Evolutionary conservation across 352 stramenopile genomes (phyloP), one percentile per base, ranked within the genome.

Genomic region (Phytophthora boehmeriae): DNA sequence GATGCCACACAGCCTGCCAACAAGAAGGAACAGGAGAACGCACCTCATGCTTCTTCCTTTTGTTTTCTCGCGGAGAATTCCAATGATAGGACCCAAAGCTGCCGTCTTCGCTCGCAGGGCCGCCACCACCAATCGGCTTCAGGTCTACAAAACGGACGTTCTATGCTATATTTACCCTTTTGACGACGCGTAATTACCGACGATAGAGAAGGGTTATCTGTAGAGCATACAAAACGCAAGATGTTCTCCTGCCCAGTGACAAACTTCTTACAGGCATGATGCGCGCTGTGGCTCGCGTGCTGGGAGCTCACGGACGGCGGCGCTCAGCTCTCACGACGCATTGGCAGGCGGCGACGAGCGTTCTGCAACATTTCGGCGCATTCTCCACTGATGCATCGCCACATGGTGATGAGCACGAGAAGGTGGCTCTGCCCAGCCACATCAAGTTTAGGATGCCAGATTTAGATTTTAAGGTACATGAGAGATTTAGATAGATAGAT

Each of bases 401-500:
- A 11, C 47, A 13, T 20, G 50, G 58, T 27, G 51, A 55, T 25
- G 25, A 67, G 41, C 30, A 68, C 23, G 25, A 67, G 41, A 22
- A 68, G 36, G 19, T 58, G 16, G 25, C 6, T 36, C 72, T 95
- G 41, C 87, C 87, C 11, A 56, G 65, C 45, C 87, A 95, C 68
- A 88, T 89, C 66, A 93, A 93, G 73, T 93, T 95, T 71, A 85
- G 87, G 63, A 92, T 95, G 82, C 81, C 86, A 20, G 85, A 95
- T 62, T 57, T 95, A 54, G 79, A 95, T 63, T 93, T 95, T 66
- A 82, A 90, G 71, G 81, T 89, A n/a, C n/a, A n/a, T n/a, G n/a
- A n/a, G n/a, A n/a, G n/a, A n/a, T n/a, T n/a, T n/a, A n/a, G n/a
- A n/a, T n/a, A n/a, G n/a, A n/a, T n/a, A n/a, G n/a, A n/a, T n/a